Evolutionary conservation across 441 rosid genomes (phyloP).

Genomic region (Adansonia gregorii): DNA sequence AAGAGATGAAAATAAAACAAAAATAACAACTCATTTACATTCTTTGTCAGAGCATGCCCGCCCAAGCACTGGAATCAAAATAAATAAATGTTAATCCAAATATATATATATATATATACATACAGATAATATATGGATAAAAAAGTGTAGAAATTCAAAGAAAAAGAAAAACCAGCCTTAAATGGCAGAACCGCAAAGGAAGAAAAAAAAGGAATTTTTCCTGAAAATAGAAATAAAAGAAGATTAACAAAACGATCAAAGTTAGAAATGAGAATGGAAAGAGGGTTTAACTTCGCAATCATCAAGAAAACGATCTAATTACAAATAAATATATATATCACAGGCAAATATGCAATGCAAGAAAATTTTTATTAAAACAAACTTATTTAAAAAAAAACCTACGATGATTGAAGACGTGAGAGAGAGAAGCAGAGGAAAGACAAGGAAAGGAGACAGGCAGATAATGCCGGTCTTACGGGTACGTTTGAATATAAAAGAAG

Average conservation of each 20-base stretch:
- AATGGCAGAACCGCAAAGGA: background rate
- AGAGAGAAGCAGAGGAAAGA: too few relatives aligned
- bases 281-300: too few relatives aligned
- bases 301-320: too few relatives aligned
- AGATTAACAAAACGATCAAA: slow-evolving; percentile 20
- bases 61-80: background rate
- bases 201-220: slow-evolving; percentile 22
- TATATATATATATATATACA: background rate
- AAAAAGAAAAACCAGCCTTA: background rate
- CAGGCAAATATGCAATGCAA: too few relatives aligned
- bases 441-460: too few relatives aligned
- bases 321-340: too few relatives aligned
- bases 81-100: slow-evolving; percentile 17
- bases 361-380: too few relatives aligned
- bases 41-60: slow-evolving; percentile 53
- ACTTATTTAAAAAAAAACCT: too few relatives aligned
- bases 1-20: background rate
- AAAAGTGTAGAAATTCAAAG: background rate
- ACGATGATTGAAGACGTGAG: too few relatives aligned
- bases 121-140: background rate
- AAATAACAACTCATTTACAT: slow-evolving; percentile 25
- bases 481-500: too few relatives aligned
- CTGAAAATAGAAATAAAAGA: slow-evolving; percentile 19
- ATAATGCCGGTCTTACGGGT: too few relatives aligned
- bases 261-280: too few relatives aligned